Conservation (phyloP, 2,329 filamentous ascomycete species). For the Alternaria ethzedia region DNA sequence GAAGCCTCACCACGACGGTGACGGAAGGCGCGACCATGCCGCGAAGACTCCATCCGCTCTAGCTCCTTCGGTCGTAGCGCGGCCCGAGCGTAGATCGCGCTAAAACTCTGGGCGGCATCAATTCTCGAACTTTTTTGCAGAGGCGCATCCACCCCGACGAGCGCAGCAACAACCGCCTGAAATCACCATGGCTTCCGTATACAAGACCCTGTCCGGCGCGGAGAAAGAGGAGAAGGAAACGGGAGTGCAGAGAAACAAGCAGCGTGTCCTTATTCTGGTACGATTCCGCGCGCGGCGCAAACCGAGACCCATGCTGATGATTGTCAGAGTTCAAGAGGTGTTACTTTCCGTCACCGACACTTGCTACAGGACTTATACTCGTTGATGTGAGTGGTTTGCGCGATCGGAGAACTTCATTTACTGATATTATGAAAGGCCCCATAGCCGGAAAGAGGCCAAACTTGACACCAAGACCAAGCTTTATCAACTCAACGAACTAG, state of each 20-base stretch:
- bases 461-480: conserved; percentile 94
- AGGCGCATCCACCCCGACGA: conserved; percentile 16
- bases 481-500: conserved; percentile 51
- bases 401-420: background rate
- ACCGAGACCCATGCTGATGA: conserved; percentile 22
- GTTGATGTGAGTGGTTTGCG: conserved; percentile 64
- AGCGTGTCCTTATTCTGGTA: conserved; percentile 78
- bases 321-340: conserved; percentile 76
- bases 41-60: background rate
- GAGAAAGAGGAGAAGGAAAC: conserved; percentile 47
- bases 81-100: conserved; percentile 22
- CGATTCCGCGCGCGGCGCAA: conserved; percentile 1
- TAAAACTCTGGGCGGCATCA: conserved; percentile 32
- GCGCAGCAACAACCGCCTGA: conserved; percentile 17
- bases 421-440: conserved; percentile 60
- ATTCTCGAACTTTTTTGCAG: conserved; percentile 33
- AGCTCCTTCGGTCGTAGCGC: conserved; percentile 8
- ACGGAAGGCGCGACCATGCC: conserved; percentile 31
- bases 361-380: conserved; percentile 86
- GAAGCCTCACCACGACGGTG: conserved; percentile 20
- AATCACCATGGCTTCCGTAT: conserved; percentile 60
- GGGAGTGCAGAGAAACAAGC: conserved; percentile 51
- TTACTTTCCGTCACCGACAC: conserved; percentile 93
- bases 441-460: conserved; percentile 93
- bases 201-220: conserved; percentile 60